These are phyloP conservation scores for Hamamelis virginiana DNA, from an alignment of 164 flowering plant species.

Conservation along the genomic window DNA sequence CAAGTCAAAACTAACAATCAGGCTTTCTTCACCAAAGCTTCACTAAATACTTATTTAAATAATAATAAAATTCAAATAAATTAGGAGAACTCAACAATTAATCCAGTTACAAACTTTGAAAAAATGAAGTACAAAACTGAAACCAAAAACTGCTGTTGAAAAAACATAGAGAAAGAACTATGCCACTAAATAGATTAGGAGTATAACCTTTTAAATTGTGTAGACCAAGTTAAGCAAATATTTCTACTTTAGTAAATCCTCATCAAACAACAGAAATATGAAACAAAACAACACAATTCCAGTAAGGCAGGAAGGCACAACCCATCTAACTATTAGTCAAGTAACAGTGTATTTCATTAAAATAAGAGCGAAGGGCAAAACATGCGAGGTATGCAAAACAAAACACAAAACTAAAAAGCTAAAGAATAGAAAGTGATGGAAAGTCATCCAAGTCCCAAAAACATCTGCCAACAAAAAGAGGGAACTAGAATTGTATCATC, in stretches of 20 bases:
- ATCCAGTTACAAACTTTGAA: background rate
- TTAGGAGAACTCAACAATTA: background rate
- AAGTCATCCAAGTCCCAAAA: too few species aligned
- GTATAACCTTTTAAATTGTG: background rate
- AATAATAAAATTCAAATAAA: background rate
- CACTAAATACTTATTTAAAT: background rate
- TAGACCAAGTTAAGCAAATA: background rate
- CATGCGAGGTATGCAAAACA: too few species aligned
- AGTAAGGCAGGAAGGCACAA: background rate
- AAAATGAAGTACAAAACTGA: background rate
- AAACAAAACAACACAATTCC: too few species aligned
- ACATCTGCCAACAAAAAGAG: too few species aligned
- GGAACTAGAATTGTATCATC: background rate
- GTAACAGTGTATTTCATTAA: too few species aligned
- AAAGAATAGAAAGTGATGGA: too few species aligned
- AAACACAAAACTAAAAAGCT: too few species aligned
- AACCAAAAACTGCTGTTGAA: background rate
- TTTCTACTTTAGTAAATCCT: too few species aligned
- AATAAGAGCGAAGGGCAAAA: too few species aligned
- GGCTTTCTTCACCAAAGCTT: background rate
- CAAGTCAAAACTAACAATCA: conserved; percentile 17
- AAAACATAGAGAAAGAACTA: background rate
- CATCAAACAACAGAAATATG: background rate
- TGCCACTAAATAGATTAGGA: background rate
- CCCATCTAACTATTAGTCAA: too few species aligned